Percentiles rank a stretch among this genome's conserved stretches.
Conservation (phyloP, 164 flowering plant species). For the Chloranthus sessilifolius region DNA sequence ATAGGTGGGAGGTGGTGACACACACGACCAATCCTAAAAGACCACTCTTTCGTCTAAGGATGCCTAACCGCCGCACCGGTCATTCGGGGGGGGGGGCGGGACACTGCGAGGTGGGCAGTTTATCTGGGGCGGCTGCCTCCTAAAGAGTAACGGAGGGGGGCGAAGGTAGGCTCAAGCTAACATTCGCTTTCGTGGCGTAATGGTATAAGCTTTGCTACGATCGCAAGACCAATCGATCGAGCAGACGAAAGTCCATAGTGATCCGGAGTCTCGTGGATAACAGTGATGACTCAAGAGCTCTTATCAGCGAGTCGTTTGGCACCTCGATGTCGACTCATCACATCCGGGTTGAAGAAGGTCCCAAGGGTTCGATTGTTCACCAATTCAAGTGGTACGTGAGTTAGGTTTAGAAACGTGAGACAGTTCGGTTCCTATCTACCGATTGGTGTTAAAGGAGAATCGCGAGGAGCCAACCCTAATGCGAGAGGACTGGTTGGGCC, state of each 20-base stretch:
- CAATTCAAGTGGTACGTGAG: neutral
- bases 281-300: neutral
- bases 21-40: slow-evolving; percentile 8
- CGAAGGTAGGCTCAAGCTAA: neutral
- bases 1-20: slow-evolving; percentile 13
- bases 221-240: neutral
- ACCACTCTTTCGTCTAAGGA: slow-evolving; percentile 15
- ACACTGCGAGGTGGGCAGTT: slow-evolving; percentile 15
- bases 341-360: neutral
- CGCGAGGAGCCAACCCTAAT: no score
- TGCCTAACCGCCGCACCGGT: slow-evolving; percentile 9
- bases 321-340: neutral
- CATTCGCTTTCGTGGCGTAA: neutral
- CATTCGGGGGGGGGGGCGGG: slow-evolving; percentile 12
- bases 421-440: no score
- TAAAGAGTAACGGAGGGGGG: neutral
- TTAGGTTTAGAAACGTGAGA: neutral
- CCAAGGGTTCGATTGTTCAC: neutral
- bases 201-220: neutral
- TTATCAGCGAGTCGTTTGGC: neutral
- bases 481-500: no score
- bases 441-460: no score
- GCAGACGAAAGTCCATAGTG: neutral
- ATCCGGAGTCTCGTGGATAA: neutral
- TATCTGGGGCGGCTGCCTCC: slow-evolving; percentile 4